Evolutionary conservation across 805 yeast species (phyloP).

Genomic region (Hagleromyces aurorensis): DNA sequence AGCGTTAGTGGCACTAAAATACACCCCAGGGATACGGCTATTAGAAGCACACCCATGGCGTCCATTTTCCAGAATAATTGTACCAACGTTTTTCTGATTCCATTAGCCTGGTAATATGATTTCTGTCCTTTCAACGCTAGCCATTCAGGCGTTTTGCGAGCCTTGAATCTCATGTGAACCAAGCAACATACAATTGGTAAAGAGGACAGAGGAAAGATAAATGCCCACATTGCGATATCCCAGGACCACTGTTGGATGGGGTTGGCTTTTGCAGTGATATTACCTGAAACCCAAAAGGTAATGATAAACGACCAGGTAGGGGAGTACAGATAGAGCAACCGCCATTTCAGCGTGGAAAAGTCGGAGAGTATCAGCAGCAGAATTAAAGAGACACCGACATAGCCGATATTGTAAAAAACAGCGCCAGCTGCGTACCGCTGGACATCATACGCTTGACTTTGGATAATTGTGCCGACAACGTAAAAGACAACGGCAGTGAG

Average conservation of each 20-base stretch:
- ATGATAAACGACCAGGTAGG: slow-evolving; percentile 69
- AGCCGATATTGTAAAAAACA: slow-evolving; percentile 43
- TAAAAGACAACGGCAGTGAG: slow-evolving; percentile 42
- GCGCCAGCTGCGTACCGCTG: slow-evolving; percentile 51
- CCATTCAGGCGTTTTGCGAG: slow-evolving; percentile 49
- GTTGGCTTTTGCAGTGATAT: slow-evolving; percentile 38
- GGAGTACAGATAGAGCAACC: slow-evolving; percentile 53
- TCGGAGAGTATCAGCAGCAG: slow-evolving; percentile 56
- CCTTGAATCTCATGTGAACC: slow-evolving; percentile 48
- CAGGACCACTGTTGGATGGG: slow-evolving; percentile 46
- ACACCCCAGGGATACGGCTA: slow-evolving; percentile 52
- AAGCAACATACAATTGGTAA: slow-evolving; percentile 51
- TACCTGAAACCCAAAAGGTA: slow-evolving; percentile 74
- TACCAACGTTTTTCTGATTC: slow-evolving; percentile 26
- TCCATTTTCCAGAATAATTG: slow-evolving; percentile 58
- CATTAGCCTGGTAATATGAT: slow-evolving; percentile 34
- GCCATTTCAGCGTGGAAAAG: slow-evolving; percentile 61
- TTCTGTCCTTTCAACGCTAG: slow-evolving; percentile 34
- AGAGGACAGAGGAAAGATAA: slow-evolving; percentile 57
- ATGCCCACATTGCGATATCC: slow-evolving; percentile 79
- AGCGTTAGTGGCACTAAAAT: slow-evolving; percentile 66
- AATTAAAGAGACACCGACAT: slow-evolving; percentile 53
- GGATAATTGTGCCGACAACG: slow-evolving; percentile 48
- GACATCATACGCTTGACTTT: slow-evolving; percentile 46
- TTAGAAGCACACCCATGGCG: slow-evolving; percentile 49